Percentiles rank a stretch among this genome's conserved stretches.
Evolutionary conservation across 148 eudicot genomes (phyloP).

Genomic region (Rhododendron molle): DNA sequence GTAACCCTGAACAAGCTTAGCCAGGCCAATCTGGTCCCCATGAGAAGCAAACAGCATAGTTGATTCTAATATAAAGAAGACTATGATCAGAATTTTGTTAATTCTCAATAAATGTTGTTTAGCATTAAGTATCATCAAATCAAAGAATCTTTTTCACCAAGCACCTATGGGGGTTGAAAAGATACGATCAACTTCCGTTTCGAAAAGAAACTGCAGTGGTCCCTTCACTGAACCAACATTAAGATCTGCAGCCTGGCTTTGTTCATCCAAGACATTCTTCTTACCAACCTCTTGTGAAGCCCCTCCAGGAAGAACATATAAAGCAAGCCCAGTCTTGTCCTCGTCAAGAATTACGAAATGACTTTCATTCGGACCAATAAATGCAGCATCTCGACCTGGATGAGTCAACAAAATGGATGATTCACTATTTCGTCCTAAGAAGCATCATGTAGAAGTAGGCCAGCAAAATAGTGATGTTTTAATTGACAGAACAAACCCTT

Average conservation of each 20-base stretch:
- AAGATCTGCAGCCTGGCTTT: slow-evolving; percentile 55
- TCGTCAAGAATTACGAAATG: slow-evolving; percentile 94
- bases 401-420: slow-evolving; percentile 4
- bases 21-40: slow-evolving; percentile 89
- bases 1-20: slow-evolving; percentile 82
- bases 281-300: slow-evolving; percentile 57
- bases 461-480: slow-evolving; percentile 7
- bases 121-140: neutral
- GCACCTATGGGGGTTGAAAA: slow-evolving; percentile 96
- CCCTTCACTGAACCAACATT: slow-evolving; percentile 67
- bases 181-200: slow-evolving; percentile 88
- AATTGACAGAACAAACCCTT: slow-evolving; percentile 48
- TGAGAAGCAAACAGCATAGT: slow-evolving; percentile 80
- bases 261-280: slow-evolving; percentile 54
- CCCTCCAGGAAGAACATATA: slow-evolving; percentile 76
- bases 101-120: neutral
- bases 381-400: slow-evolving; percentile 93
- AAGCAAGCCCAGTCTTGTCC: slow-evolving; percentile 75
- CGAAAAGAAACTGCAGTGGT: slow-evolving; percentile 84
- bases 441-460: neutral
- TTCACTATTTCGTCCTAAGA: neutral
- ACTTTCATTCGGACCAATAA: slow-evolving; percentile 75
- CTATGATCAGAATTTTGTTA: slow-evolving; percentile 23
- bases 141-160: neutral
- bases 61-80: slow-evolving; percentile 60